phyloP scores from a whole-genome alignment of 2,329 filamentous ascomycete species.

The Dothideomycetes sp. region DNA sequence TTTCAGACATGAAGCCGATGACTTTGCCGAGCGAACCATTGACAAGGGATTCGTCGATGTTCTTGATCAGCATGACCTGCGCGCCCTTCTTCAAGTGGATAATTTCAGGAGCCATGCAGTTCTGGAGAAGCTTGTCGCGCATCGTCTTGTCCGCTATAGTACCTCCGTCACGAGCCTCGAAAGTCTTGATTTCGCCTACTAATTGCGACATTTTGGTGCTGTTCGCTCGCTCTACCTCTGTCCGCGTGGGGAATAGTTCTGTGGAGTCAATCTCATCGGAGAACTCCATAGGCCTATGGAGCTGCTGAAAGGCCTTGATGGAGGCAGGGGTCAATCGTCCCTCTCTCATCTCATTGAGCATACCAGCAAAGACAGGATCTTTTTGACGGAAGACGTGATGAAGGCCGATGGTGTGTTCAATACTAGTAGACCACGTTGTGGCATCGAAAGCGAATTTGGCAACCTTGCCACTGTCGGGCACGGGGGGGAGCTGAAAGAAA shows the following conservation, averaged over 20 bases:
- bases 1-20: slow-evolving; percentile 64
- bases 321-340: slow-evolving; percentile 70
- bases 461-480: slow-evolving; percentile 64
- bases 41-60: slow-evolving; percentile 85
- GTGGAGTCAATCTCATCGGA: slow-evolving; percentile 71
- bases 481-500: slow-evolving; percentile 93
- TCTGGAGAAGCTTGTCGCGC: slow-evolving; percentile 68
- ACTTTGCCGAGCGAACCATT: slow-evolving; percentile 91
- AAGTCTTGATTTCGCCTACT: slow-evolving; percentile 56
- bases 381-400: slow-evolving; percentile 95
- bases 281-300: slow-evolving; percentile 56
- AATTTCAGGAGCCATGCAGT: slow-evolving; percentile 82
- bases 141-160: slow-evolving; percentile 51
- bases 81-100: slow-evolving; percentile 81
- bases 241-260: slow-evolving; percentile 83
- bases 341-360: slow-evolving; percentile 97
- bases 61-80: slow-evolving; percentile 99
- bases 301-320: slow-evolving; percentile 60
- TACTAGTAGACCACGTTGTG: slow-evolving; percentile 79
- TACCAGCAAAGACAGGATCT: slow-evolving; percentile 77
- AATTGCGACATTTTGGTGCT: slow-evolving; percentile 60
- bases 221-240: slow-evolving; percentile 85
- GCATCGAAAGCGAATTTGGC: slow-evolving; percentile 91
- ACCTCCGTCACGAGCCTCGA: slow-evolving; percentile 65
- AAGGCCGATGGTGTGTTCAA: slow-evolving; percentile 89